Base-by-base conservation (phyloP, 2,329 filamentous ascomycete genomes). In the Rutstroemia sp. region DNA sequence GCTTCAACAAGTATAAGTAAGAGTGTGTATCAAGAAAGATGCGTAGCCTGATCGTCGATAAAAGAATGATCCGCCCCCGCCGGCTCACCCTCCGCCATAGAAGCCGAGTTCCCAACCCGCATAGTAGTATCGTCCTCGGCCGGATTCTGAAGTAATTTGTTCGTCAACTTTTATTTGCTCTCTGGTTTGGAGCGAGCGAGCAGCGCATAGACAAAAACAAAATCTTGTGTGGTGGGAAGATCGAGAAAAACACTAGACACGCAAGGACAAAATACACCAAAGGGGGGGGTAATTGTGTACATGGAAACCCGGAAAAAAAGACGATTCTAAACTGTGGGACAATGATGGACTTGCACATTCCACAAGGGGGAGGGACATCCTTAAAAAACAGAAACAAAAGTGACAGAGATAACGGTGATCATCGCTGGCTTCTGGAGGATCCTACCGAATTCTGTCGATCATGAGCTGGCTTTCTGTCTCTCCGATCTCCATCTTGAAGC, bases 401-500 rank as follows among this genome's bases (percentile, higher is more conserved):
- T 56, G 61, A 62, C 58, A 65, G 57, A 62, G 58, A 58, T 50
- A 63, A 57, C 49, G 51, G 61, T 55, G 63, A 66, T 70, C 64
- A 70, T 67, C 68, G 68, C 64, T 70, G 67, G 63, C 67, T 70
- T 67, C 67, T 67, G 64, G 68, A 69, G 60, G 67, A 69, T 57
- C 80, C 76, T 67, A 78, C 76, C 61, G 82, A 84, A 65, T 73
- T 78, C 70, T 85, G 80, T 63, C 81, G 78, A 69, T 86, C 83
- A 64, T 83, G 81, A 57, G 75, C 70, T 27, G 78, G 75, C 60
- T 78, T 78, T 61, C 76, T 73, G 56, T 76, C 76, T 65, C 73
- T 75, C 64, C 81, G 78, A 64, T 89, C 86, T 65, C 80, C 88
- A 72, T 97, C 92, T 70, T 95, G 88, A 68, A 97, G 78, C 71